A percentile compares a stretch with the other conserved stretches of the same genome.
Evolutionary conservation across 2,329 filamentous ascomycete species (phyloP).

Genomic region (Zasmidium citrigriseum): DNA sequence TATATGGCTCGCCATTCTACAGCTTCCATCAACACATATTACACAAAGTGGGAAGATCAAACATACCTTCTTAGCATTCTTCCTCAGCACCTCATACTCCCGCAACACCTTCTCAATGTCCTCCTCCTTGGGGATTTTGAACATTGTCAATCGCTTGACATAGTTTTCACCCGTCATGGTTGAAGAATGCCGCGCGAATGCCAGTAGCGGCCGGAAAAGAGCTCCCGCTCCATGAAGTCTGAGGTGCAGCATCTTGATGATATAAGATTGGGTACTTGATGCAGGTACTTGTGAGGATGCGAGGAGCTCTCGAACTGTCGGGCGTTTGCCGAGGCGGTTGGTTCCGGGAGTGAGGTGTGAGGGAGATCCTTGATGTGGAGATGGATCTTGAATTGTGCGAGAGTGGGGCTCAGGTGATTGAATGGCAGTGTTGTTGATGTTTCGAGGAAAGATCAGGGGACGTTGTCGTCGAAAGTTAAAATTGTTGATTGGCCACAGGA

Average conservation of each 20-base stretch:
- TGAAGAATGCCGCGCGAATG: conserved; percentile 8
- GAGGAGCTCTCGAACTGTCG: background rate
- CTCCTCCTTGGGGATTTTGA: conserved; percentile 53
- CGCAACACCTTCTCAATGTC: conserved; percentile 48
- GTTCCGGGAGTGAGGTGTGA: background rate
- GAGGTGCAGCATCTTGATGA: background rate
- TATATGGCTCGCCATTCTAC: conserved; percentile 71
- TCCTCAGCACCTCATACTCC: conserved; percentile 46
- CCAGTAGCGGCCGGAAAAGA: background rate
- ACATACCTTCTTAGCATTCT: conserved; percentile 45
- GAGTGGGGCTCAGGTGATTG: background rate
- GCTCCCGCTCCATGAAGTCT: background rate
- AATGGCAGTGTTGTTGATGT: too few relatives aligned
- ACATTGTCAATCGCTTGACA: conserved; percentile 55
- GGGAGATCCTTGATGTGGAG: background rate
- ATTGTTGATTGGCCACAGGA: too few relatives aligned
- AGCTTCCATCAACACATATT: background rate
- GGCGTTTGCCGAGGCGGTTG: background rate
- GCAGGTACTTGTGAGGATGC: background rate
- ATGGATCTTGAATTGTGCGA: background rate
- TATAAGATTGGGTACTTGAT: background rate
- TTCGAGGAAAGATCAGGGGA: too few relatives aligned
- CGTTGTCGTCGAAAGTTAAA: too few relatives aligned
- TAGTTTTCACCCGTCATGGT: conserved; percentile 17
- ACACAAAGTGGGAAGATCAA: background rate